A percentile compares a stretch with the other conserved stretches of the same genome.
Conservation (phyloP, 2,329 filamentous ascomycete species). For the Sporothrix pallida region DNA sequence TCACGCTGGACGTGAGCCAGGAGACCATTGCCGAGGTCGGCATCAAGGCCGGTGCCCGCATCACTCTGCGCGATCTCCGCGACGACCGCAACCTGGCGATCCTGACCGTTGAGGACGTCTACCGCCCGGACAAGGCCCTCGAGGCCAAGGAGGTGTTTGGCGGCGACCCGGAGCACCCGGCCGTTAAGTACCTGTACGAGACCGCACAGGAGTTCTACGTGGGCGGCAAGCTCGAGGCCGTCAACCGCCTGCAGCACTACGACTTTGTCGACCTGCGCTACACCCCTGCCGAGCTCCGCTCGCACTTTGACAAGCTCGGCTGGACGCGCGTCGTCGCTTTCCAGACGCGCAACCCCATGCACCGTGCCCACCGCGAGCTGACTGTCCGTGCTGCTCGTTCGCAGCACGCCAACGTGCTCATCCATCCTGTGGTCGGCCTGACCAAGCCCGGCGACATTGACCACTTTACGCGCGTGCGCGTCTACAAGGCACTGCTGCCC, state of each 20-base stretch:
- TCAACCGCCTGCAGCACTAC: slow-evolving; percentile 96
- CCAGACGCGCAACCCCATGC: slow-evolving; percentile 99
- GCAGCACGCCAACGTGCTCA: slow-evolving; percentile 97
- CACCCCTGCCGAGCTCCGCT: slow-evolving; percentile 90
- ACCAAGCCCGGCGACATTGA: slow-evolving; percentile 99
- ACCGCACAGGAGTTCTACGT: slow-evolving; percentile 87
- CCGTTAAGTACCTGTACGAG: slow-evolving; percentile 85
- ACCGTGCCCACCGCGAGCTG: slow-evolving; percentile 95
- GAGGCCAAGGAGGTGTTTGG: slow-evolving; percentile 96
- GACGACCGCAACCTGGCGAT: slow-evolving; percentile 97
- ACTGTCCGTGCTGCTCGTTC: slow-evolving; percentile 95
- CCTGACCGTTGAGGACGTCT: slow-evolving; percentile 92
- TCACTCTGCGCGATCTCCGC: slow-evolving; percentile 92
- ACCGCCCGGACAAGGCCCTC: slow-evolving; percentile 86
- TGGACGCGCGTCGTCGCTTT: slow-evolving; percentile 98
- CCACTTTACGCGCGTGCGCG: slow-evolving; percentile 98
- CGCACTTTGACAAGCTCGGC: slow-evolving; percentile 99
- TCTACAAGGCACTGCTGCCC: slow-evolving; percentile 95
- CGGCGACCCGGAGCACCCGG: slow-evolving; percentile 87
- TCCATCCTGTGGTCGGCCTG: slow-evolving; percentile 96
- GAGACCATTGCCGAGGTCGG: slow-evolving; percentile 74
- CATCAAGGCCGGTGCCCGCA: slow-evolving; percentile 78
- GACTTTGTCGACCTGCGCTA: slow-evolving; percentile 97
- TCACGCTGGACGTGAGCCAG: slow-evolving; percentile 85
- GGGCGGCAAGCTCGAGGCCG: slow-evolving; percentile 92